phyloP scores from a whole-genome alignment of 106 monocot genomes.

The Dendrobium officinale region DNA sequence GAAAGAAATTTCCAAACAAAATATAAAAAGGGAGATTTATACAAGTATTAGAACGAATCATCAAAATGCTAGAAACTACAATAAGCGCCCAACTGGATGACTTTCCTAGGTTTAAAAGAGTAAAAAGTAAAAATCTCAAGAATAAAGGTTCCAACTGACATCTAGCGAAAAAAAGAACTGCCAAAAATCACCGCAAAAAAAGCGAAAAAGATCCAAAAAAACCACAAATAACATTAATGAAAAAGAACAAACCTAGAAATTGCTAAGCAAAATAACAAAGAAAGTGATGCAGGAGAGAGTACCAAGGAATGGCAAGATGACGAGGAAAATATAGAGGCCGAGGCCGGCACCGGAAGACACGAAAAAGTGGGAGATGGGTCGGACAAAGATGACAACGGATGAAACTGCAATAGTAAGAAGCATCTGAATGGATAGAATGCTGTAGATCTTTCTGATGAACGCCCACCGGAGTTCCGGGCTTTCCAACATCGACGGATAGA shows the following conservation, averaged over 20 bases:
- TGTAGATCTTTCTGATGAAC: conserved; percentile 84
- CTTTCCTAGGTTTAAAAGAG: background rate
- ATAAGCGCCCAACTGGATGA: background rate
- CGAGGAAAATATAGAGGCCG: conserved; percentile 64
- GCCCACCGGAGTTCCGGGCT: conserved; percentile 73
- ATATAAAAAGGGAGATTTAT: background rate
- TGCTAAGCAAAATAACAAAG: background rate
- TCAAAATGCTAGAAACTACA: too few species aligned
- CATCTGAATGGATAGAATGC: conserved; percentile 67
- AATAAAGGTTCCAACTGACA: too few species aligned
- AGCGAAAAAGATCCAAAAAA: too few species aligned
- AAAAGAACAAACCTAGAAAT: background rate
- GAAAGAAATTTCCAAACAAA: too few species aligned
- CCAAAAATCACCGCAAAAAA: too few species aligned
- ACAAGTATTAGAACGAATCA: background rate
- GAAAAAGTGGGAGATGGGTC: conserved; percentile 62
- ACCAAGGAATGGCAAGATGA: conserved; percentile 65
- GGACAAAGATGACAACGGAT: conserved; percentile 53
- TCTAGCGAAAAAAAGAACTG: too few species aligned
- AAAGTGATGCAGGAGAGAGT: conserved; percentile 4
- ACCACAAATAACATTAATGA: background rate
- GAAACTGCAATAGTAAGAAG: conserved; percentile 62
- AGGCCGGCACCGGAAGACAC: conserved; percentile 49
- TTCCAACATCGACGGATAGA: conserved; percentile 84
- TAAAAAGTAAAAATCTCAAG: too few species aligned